These are phyloP conservation scores for Botrytis deweyae DNA, from an alignment of 2,329 filamentous ascomycete species.

Conservation along the genomic window DNA sequence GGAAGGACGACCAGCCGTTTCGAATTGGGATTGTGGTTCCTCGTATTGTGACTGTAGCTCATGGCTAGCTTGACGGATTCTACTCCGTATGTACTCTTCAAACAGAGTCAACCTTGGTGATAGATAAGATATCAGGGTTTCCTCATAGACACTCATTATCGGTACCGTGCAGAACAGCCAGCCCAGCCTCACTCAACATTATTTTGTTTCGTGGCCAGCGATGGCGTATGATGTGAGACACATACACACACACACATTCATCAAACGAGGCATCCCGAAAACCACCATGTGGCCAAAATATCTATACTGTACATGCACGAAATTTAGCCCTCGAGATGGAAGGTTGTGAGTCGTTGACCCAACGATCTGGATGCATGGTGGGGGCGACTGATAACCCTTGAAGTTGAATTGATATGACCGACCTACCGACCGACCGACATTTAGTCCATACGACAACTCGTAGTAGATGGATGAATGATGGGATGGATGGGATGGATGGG, in stretches of 20 bases:
- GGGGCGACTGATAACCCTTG: not conserved
- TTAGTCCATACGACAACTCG: no score
- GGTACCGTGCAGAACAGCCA: not conserved
- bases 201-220: not conserved
- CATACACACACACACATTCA: not conserved
- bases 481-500: not conserved
- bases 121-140: not conserved
- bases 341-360: not conserved
- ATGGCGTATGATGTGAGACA: not conserved
- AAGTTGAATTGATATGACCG: not conserved
- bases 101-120: not conserved
- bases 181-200: not conserved
- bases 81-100: not conserved
- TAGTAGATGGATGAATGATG: no score
- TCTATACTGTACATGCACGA: not conserved
- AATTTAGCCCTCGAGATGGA: not conserved
- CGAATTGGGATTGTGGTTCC: not conserved
- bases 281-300: not conserved
- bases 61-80: not conserved
- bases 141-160: not conserved
- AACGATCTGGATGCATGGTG: constrained; percentile 7
- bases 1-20: constrained; percentile 16
- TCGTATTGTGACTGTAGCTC: not conserved
- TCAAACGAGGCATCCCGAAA: not conserved
- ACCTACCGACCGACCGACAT: not conserved